Evolutionary conservation across 2,329 filamentous ascomycete species (phyloP).

Genomic region (Monosporascus ibericus): DNA sequence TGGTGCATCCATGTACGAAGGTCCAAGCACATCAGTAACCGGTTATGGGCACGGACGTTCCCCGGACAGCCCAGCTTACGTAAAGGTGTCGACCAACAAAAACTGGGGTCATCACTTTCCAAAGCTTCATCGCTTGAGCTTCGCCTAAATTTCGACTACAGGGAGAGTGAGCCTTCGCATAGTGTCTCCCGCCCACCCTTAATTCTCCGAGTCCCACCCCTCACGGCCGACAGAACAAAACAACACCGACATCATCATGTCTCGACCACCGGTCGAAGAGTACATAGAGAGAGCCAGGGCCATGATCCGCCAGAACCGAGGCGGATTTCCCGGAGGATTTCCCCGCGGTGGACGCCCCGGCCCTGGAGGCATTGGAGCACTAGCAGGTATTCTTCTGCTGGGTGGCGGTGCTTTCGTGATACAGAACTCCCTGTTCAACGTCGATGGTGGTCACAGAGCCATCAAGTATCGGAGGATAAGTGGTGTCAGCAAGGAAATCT

Average conservation of each 20-base stretch:
- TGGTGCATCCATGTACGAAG: neutral
- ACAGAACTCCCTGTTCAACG: conserved; percentile 64
- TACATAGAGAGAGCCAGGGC: conserved; percentile 17
- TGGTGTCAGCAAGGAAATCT: conserved; percentile 95
- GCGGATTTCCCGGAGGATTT: conserved; percentile 35
- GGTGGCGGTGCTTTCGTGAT: conserved; percentile 45
- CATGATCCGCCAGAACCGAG: conserved; percentile 28
- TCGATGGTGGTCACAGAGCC: conserved; percentile 96
- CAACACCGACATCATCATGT: conserved; percentile 15
- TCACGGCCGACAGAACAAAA: neutral
- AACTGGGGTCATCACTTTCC: neutral
- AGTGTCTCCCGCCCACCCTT: no score
- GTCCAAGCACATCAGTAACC: neutral
- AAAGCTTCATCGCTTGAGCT: neutral
- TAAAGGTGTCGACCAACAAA: neutral
- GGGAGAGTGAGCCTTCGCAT: neutral
- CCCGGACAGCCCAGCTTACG: neutral
- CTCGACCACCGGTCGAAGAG: conserved; percentile 25
- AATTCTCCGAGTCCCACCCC: conserved; percentile 1
- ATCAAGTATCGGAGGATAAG: conserved; percentile 95
- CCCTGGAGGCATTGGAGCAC: conserved; percentile 31
- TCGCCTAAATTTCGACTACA: neutral
- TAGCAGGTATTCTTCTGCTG: conserved; percentile 37
- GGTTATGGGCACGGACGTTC: neutral
- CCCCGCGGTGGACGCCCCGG: conserved; percentile 37